Base-by-base conservation (phyloP, 2,329 filamentous ascomycete species). In the Aureobasidium sp. region DNA sequence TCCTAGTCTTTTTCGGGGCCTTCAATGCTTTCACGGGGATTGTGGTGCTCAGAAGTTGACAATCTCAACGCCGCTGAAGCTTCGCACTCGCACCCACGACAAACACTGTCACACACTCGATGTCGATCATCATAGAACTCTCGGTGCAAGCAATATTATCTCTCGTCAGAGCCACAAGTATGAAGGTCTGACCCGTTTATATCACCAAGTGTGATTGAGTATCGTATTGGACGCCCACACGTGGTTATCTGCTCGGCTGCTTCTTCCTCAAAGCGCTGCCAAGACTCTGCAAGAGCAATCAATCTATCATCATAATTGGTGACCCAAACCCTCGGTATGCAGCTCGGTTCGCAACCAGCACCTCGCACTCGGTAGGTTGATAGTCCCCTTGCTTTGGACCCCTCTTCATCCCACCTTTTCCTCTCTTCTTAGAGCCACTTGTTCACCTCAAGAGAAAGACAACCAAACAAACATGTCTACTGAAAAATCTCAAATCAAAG, bases 401-500 rank as follows among this genome's bases (percentile, higher is more conserved):
- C 30, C 41, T 42, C 42, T 32, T 57, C 53, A 57, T 36, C n/a
- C 30, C 16, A 36, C 27, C n/a, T 21, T 45, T 32, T n/a, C 45
- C 30, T 37, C 16, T n/a, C 41, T 47, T 27, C 16, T 29, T 32
- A 11, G 32, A 37, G 39, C 11, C 13, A 16, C 34, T n/a, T 37
- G 25, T 39, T 25, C 3, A 30, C 25, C 11, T 27, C 25, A n/a
- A 30, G 21, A 47, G 9, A 13, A 29, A 25, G 16, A 47, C 2
- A 45, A 44, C 4, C 29, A 36, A 25, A 21, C 15, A 27, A 27
- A 36, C 42, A 58, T 58, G 54, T 29, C 54, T 39, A 25, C 27
- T n/a, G 34, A n/a, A 48, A 58, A 48, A n/a, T 15, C 25, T 21
- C 21, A 25, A 1, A 21, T 36, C 52, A 62, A 53, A 25, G 70